Base-by-base conservation (phyloP, 2,329 filamentous ascomycete species). In the Epichloe sibirici region DNA sequence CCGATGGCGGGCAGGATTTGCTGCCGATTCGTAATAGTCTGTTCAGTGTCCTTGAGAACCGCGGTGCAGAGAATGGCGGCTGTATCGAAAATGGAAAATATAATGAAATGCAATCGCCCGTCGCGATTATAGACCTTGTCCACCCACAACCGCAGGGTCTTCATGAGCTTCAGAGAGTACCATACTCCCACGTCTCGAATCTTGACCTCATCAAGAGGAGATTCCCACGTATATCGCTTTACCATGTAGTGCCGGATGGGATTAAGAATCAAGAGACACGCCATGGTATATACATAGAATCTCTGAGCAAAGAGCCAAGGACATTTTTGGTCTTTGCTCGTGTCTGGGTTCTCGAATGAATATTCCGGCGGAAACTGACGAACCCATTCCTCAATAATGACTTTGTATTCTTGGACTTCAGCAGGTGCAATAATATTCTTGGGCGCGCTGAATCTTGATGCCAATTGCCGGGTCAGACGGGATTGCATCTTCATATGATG, bases 1-100 rank as follows among this genome's bases (percentile, higher is more conserved):
- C 62, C 57, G 48, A 78, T 70, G 2, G 66, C 63, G 15, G 68
- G 40, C 63, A 61, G 37, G 1, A 75, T 65, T 23, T 72, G 66
- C 0, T 69, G 64, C 11, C 69, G 68, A 37, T 64, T 67, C 1
- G 68, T 66, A 3, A 75, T 66, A 5, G 61, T 66, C 15, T 60
- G 54, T 9, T 69, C 63, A 8, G 60, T 57, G 40, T 78, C 75
- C 55, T 78, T 75, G 8, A 76, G 69, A 5, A 78, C 61, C 0
- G 74, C 73, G 0, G 75, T 76, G 51, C 71, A 76, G 3, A 78
- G 61, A 35, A 74, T 66, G 1, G 74, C 71, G 0, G 73, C 69
- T 0, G 74, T 75, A 53, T 78, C 74, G 51, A 78, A 77, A 28
- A 77, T 68, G 4, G 70, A 66, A 50, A 77, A 79, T 0, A 74